Percentiles rank a stretch among this genome's conserved stretches.
phyloP scores from a whole-genome alignment of 257 asterid genomes.

The Echites panduratus region DNA sequence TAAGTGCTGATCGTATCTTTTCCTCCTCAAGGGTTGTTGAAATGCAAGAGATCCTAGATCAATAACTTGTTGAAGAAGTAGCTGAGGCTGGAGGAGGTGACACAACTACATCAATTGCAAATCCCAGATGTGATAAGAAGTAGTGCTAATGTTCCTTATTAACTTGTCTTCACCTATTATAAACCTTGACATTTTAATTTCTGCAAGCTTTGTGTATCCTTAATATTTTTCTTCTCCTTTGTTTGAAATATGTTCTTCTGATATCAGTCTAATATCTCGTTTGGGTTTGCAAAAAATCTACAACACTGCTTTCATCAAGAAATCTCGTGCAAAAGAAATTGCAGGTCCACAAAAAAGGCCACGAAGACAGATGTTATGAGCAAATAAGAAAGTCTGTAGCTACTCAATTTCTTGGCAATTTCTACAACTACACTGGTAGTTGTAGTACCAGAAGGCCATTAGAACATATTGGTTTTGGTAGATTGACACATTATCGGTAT shows the following conservation, averaged over 20 bases:
- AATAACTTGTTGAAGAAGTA: conserved; percentile 92
- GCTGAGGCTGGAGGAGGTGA: conserved; percentile 99
- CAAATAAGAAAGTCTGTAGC: conserved; percentile 85
- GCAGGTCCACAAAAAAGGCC: conserved; percentile 92
- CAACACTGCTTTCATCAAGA: conserved; percentile 54
- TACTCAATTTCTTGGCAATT: too few species aligned
- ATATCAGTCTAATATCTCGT: conserved; percentile 4
- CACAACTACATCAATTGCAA: conserved; percentile 67
- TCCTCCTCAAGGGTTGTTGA: conserved; percentile 72
- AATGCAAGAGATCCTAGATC: too few species aligned
- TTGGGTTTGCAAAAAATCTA: conserved; percentile 40
- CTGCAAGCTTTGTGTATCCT: not conserved
- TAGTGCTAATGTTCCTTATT: conserved; percentile 20
- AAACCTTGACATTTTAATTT: not conserved
- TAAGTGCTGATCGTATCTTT: too few species aligned
- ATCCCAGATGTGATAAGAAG: conserved; percentile 81
- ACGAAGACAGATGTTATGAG: too few species aligned
- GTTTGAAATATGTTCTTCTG: not conserved
- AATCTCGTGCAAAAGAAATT: conserved; percentile 59
- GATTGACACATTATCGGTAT: too few species aligned
- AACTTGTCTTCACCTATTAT: not conserved
- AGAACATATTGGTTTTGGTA: too few species aligned
- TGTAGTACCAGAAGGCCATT: too few species aligned
- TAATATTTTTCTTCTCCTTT: not conserved
- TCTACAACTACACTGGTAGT: too few species aligned